Base-by-base conservation (phyloP, 1,284 basidiomycete genomes). In the Boletus semigastroideus region DNA sequence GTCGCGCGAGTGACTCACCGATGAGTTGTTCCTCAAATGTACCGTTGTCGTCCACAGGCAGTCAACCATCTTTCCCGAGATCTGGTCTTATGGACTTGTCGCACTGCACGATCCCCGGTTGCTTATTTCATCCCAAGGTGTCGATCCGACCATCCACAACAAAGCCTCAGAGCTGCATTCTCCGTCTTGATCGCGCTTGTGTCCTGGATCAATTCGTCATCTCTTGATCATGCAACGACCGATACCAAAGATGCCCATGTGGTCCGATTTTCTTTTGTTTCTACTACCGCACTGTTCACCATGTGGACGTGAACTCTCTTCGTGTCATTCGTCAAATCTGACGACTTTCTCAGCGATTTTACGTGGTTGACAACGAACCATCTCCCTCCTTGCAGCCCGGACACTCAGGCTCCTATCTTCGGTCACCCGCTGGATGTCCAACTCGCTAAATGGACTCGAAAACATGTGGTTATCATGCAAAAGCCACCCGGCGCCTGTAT, bases 321-420 rank as follows among this genome's bases (percentile, higher is more conserved):
- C 45, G 13, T 13, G n/a, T 38, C 12, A 19, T 33, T 31, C 14
- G 33, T 46, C 34, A 40, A 8, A 25, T 17, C 30, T 6, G 25
- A 49, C 19, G 11, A 28, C 11, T 14, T 45, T 25, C 44, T 45
- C 46, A 42, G 33, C 45, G 27, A 20, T 39, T 46, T 34, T 46
- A 22, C n/a, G 11, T 25, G 20, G 28, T 47, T n/a, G 16, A 38
- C 42, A 19, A 27, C 28, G 48, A 38, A 7, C 31, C 38, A n/a
- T 28, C 31, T 28, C 22, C 46, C 17, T 10, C 9, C 17, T 19
- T 17, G 30, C 33, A 55, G 34, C 42, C 47, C 5, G 16, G n/a
- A n/a, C n/a, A n/a, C 45, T 37, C 36, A 22, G 38, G 17, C 40
- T 28, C 31, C 47, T 52, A 36, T 50, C 39, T 60, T 47, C 30